Evolutionary conservation across 2,329 filamentous ascomycete species (phyloP).

Genomic region (Curvularia lunata): DNA sequence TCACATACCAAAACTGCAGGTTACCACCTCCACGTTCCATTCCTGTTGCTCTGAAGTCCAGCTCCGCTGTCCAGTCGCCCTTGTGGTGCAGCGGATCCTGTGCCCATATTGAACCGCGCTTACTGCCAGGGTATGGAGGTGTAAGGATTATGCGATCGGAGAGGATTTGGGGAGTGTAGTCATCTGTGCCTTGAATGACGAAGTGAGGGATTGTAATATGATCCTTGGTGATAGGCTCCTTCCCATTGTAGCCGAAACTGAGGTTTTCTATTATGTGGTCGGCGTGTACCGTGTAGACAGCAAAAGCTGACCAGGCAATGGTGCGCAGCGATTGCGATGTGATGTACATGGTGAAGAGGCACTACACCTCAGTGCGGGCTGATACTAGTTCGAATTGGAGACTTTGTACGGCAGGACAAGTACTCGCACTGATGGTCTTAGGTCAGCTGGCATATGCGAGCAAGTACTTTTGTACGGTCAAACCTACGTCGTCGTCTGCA

Average conservation of each 20-base stretch:
- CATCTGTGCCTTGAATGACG: slow-evolving; percentile 59
- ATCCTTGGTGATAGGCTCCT: slow-evolving; percentile 70
- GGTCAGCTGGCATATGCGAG: not conserved
- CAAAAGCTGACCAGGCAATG: slow-evolving; percentile 51
- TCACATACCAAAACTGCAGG: slow-evolving; percentile 90
- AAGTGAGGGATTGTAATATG: slow-evolving; percentile 63
- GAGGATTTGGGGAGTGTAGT: slow-evolving; percentile 66
- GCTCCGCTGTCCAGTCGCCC: slow-evolving; percentile 78
- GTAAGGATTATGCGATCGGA: slow-evolving; percentile 94
- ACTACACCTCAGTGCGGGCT: slow-evolving; percentile 12
- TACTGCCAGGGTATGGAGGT: slow-evolving; percentile 83
- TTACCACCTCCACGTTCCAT: slow-evolving; percentile 86
- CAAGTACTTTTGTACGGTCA: not conserved
- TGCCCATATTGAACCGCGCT: slow-evolving; percentile 83
- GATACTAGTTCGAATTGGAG: not conserved
- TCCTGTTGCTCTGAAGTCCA: slow-evolving; percentile 87
- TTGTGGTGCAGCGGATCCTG: slow-evolving; percentile 65
- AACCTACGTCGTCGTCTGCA: slow-evolving; percentile 23
- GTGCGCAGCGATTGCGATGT: slow-evolving; percentile 49
- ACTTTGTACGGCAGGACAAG: not conserved
- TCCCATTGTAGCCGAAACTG: slow-evolving; percentile 74
- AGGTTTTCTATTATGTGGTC: slow-evolving; percentile 74
- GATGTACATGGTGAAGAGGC: slow-evolving; percentile 41
- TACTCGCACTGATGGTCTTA: not conserved
- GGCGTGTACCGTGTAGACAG: slow-evolving; percentile 62